Evolutionary conservation across 768 basidiomycete species (phyloP).

Genomic region (Fomitopsis serialis): DNA sequence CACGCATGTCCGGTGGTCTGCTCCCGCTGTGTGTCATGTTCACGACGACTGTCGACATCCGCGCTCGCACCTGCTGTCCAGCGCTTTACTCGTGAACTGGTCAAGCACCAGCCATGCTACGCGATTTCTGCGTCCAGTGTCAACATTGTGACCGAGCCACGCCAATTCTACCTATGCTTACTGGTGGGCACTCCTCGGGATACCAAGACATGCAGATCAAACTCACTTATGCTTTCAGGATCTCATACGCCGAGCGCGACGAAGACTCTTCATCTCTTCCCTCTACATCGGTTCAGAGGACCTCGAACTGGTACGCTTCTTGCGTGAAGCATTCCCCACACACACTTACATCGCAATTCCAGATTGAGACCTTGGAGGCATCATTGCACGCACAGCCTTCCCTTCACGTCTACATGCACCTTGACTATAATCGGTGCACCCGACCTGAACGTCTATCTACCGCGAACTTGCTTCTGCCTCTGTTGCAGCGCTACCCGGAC

Average conservation of each 20-base stretch:
- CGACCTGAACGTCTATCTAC: slow-evolving; percentile 70
- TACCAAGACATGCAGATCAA: neutral
- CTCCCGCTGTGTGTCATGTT: slow-evolving; percentile 1
- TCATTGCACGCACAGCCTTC: slow-evolving; percentile 54
- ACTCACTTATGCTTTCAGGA: slow-evolving; percentile 35
- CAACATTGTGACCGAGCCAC: slow-evolving; percentile 20
- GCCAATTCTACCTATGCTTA: slow-evolving; percentile 19
- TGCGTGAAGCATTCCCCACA: neutral
- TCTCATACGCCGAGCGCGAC: slow-evolving; percentile 72
- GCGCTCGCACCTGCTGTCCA: slow-evolving; percentile 19
- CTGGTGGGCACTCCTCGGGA: slow-evolving; percentile 15
- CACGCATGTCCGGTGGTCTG: neutral
- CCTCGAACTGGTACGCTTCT: slow-evolving; percentile 57
- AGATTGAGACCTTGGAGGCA: slow-evolving; percentile 66
- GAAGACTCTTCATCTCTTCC: slow-evolving; percentile 84
- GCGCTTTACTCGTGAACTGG: slow-evolving; percentile 17
- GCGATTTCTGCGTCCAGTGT: slow-evolving; percentile 17
- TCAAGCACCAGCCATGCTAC: slow-evolving; percentile 25
- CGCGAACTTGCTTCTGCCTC: slow-evolving; percentile 61
- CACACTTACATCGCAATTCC: neutral
- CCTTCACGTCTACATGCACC: slow-evolving; percentile 64
- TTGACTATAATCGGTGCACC: slow-evolving; percentile 79
- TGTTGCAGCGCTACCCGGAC: slow-evolving; percentile 65
- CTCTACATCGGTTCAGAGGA: slow-evolving; percentile 85
- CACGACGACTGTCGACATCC: slow-evolving; percentile 10